Conservation (phyloP, 2,329 filamentous ascomycete species). For the Epichloe glyceriae region DNA sequence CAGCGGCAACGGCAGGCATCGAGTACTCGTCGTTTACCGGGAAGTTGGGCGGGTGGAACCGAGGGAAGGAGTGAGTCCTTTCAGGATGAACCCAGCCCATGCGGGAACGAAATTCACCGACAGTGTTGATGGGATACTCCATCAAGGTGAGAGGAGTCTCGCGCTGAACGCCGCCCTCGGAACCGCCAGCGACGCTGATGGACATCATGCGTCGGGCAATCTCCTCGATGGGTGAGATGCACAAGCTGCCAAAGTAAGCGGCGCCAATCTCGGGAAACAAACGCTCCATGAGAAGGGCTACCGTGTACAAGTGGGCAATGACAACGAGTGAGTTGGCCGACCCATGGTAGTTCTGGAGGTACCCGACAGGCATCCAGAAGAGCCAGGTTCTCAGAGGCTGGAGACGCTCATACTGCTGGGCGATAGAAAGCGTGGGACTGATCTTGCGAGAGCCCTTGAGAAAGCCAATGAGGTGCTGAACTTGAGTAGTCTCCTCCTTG, state of each 20-base stretch:
- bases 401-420: conserved; percentile 80
- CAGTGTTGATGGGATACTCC: conserved; percentile 59
- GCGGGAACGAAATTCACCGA: conserved; percentile 53
- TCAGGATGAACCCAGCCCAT: conserved; percentile 54
- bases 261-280: conserved; percentile 85
- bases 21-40: conserved; percentile 32
- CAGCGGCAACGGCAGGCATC: conserved; percentile 13
- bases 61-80: conserved; percentile 47
- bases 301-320: conserved; percentile 83
- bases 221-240: conserved; percentile 70
- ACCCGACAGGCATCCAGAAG: conserved; percentile 84
- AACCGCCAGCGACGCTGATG: conserved; percentile 47
- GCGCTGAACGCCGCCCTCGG: conserved; percentile 40
- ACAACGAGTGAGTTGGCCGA: conserved; percentile 71
- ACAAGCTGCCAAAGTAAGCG: conserved; percentile 73
- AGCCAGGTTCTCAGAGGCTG: conserved; percentile 84
- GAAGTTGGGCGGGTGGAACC: conserved; percentile 45
- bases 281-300: conserved; percentile 76
- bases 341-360: conserved; percentile 62
- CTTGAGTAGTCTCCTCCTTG: conserved; percentile 54
- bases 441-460: conserved; percentile 60
- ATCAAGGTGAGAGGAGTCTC: conserved; percentile 50
- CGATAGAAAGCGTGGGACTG: conserved; percentile 54
- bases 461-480: conserved; percentile 59
- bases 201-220: conserved; percentile 65